Base-by-base conservation (phyloP, 768 basidiomycete species). In the Leccinellum albellum region DNA sequence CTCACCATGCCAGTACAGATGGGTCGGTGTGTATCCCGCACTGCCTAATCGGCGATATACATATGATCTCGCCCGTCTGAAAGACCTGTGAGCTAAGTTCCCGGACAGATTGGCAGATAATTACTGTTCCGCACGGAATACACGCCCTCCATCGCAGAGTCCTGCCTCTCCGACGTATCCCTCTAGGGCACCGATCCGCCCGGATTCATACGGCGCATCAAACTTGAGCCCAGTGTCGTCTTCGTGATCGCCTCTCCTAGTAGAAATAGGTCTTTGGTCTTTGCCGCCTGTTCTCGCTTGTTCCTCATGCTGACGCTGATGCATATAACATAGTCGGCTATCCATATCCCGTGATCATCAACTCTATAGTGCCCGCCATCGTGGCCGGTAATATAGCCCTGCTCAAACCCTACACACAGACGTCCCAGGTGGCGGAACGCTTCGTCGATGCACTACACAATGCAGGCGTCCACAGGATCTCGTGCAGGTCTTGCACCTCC, bases 371-470 rank as follows among this genome's bases (percentile, higher is more conserved):
- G 23, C 97, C 97, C 2, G 91, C 94, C 1, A 77, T 99, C 61
- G 77, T 98, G 28, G 85, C 95, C 6, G 91, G 97, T 29, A 98
- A 99, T 70, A 74, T 91, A 0, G 90, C 98, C 12, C 70, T 99
- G 46, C 77, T 98, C 68, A 99, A 98, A 71, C 96, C 97, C 0
- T 96, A 94, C 2, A 97, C 97, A 0, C 97, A 99, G 68, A 98
- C 95, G 0, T 96, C 97, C 5, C 76, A 93, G 46, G 84, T 87
- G 0, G 94, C 89, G 3, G 93, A 97, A 68, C 83, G 91, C 4
- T 82, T 98, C 61, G 80, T 82, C 1, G 68, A 77, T 14, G 87
- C 90, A 0, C 79, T 94, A 32, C 73, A 73, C n/a, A 74, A 77
- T 2, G 94, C 93, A 0, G 93, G 94, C 12, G 82, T 97, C 94